Conservation (phyloP, 2,329 filamentous ascomycete species). For the Gaeumannomyces tritici region DNA sequence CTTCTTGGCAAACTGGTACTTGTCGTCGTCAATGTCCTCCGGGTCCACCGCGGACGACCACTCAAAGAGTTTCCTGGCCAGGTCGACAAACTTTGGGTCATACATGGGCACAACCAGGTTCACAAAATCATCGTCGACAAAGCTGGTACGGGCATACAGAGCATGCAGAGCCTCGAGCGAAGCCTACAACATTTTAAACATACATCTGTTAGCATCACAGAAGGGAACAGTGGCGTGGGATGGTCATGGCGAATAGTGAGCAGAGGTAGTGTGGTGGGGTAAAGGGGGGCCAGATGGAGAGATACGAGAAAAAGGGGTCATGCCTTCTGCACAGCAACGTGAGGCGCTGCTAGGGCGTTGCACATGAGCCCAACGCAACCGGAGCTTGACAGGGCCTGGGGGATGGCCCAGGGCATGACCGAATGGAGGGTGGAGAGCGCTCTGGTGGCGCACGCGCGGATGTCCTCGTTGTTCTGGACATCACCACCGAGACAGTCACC, state of each 20-base stretch:
- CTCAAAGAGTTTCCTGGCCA: slow-evolving; percentile 65
- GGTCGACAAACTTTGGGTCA: slow-evolving; percentile 55
- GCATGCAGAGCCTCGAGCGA: slow-evolving; percentile 77
- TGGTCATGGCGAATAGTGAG: not conserved
- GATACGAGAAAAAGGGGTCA: slow-evolving; percentile 13
- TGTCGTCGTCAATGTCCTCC: slow-evolving; percentile 79
- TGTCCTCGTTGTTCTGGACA: slow-evolving; percentile 53
- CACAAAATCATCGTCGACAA: slow-evolving; percentile 69
- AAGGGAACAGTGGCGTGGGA: not conserved
- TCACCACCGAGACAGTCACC: slow-evolving; percentile 60
- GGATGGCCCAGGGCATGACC: slow-evolving; percentile 78
- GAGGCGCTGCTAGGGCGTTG: slow-evolving; percentile 58
- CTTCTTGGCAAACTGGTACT: slow-evolving; percentile 88
- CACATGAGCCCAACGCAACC: slow-evolving; percentile 63
- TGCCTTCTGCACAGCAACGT: slow-evolving; percentile 67
- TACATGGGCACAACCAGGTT: slow-evolving; percentile 75
- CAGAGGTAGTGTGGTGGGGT: not conserved
- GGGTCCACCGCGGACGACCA: slow-evolving; percentile 67
- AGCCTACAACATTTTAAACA: slow-evolving; percentile 36
- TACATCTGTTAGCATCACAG: not conserved
- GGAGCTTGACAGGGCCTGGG: slow-evolving; percentile 66
- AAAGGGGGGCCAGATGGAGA: no score
- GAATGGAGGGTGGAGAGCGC: slow-evolving; percentile 69
- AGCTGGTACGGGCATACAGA: slow-evolving; percentile 65
- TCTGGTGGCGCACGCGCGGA: slow-evolving; percentile 64